Conservation (phyloP, 805 yeast species). For the Sugiyamaella boreocaroliniensis region DNA sequence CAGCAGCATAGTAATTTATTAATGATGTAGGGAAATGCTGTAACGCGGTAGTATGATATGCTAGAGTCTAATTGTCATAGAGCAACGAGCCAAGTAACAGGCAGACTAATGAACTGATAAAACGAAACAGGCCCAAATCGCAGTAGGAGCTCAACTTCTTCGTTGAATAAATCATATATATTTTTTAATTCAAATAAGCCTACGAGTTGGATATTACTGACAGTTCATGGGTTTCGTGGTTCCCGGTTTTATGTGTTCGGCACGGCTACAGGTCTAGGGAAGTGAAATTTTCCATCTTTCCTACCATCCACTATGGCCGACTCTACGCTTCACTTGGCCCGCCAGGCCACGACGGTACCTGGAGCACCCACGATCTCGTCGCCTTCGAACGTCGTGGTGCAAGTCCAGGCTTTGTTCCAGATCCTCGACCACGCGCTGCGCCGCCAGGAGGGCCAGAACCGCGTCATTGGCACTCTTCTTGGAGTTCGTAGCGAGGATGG, state of each 20-base stretch:
- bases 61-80: too few species aligned
- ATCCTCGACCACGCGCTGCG: conserved; percentile 65
- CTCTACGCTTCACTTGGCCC: conserved; percentile 19
- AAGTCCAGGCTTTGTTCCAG: conserved; percentile 58
- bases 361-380: conserved; percentile 20
- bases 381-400: conserved; percentile 22
- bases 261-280: background rate
- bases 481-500: conserved; percentile 85
- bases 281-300: conserved; percentile 4
- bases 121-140: too few species aligned
- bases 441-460: conserved; percentile 44
- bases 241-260: background rate
- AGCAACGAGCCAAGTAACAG: too few species aligned
- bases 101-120: too few species aligned
- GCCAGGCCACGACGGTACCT: conserved; percentile 17
- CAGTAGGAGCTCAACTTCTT: too few species aligned
- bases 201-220: too few species aligned
- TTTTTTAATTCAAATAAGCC: too few species aligned
- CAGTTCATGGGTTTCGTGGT: too few species aligned
- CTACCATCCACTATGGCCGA: conserved; percentile 15
- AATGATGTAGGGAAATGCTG: too few species aligned
- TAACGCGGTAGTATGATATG: too few species aligned
- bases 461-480: conserved; percentile 75
- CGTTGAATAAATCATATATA: too few species aligned
- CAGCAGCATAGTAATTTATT: too few species aligned